Evolutionary conservation across 202 grass and related monocot genomes (phyloP).

Genomic region (Bolboschoenoplectus hybrid): DNA sequence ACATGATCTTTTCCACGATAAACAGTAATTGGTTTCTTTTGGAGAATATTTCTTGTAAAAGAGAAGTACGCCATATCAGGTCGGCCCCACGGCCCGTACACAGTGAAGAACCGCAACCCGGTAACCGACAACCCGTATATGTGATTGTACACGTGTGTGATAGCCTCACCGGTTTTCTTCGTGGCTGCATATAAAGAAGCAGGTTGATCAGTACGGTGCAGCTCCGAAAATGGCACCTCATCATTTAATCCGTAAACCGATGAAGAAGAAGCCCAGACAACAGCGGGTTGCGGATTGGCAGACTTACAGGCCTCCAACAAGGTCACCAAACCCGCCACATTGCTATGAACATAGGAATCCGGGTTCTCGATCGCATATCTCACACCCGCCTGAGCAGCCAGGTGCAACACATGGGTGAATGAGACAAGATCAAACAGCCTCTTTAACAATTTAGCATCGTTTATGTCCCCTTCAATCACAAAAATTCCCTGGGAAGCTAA

Average conservation of each 20-base stretch:
- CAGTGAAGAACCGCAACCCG: conserved; percentile 93
- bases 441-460: conserved; percentile 59
- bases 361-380: conserved; percentile 87
- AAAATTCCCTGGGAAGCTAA: conserved; percentile 52
- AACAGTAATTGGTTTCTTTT: conserved; percentile 88
- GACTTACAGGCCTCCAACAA: conserved; percentile 78
- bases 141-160: conserved; percentile 94
- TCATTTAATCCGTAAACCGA: conserved; percentile 94
- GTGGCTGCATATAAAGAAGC: conserved; percentile 94
- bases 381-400: conserved; percentile 65
- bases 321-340: conserved; percentile 75
- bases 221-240: conserved; percentile 74
- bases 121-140: conserved; percentile 89
- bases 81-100: conserved; percentile 84
- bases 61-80: conserved; percentile 98
- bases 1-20: conserved; percentile 70
- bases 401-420: conserved; percentile 60
- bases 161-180: conserved; percentile 95
- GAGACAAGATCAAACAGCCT: conserved; percentile 45
- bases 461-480: conserved; percentile 66
- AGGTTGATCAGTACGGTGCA: conserved; percentile 75
- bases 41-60: conserved; percentile 84
- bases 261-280: conserved; percentile 95
- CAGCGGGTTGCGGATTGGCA: conserved; percentile 71
- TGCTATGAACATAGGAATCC: conserved; percentile 86